These are phyloP conservation scores for Zygosaccharomyces bailii DNA, from an alignment of 805 yeast species.

Conservation along the genomic window DNA sequence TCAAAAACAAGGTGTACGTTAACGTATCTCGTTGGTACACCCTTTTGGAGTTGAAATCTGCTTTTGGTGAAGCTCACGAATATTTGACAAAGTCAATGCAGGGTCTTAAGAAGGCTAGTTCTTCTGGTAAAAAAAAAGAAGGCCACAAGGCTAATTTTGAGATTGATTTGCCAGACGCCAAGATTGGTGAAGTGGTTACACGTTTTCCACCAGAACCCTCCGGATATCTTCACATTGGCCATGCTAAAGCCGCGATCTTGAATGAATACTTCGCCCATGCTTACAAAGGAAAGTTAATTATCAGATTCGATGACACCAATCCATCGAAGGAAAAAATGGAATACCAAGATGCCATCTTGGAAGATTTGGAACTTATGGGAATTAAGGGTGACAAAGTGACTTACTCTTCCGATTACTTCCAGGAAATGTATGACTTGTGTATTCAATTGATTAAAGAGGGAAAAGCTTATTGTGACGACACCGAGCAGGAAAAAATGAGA, in stretches of 20 bases:
- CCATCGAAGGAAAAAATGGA: constrained; percentile 96
- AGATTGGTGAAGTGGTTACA: constrained; percentile 92
- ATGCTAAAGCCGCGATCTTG: constrained; percentile 95
- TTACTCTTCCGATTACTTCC: constrained; percentile 91
- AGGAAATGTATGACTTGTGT: constrained; percentile 84
- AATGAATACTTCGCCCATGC: constrained; percentile 95
- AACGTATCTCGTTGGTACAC: constrained; percentile 94
- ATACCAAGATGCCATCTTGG: constrained; percentile 89
- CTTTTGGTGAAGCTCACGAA: constrained; percentile 69
- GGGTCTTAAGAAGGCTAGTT: constrained; percentile 70
- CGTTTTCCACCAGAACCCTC: constrained; percentile 99
- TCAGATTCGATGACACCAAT: constrained; percentile 97
- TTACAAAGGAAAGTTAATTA: constrained; percentile 93
- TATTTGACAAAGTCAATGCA: constrained; percentile 61
- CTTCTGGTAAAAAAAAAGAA: constrained; percentile 71
- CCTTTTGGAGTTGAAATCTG: constrained; percentile 61
- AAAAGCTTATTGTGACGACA: constrained; percentile 96
- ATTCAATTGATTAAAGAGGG: constrained; percentile 89
- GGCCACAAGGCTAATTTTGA: constrained; percentile 92
- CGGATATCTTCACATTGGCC: constrained; percentile 96
- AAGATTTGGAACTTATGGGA: constrained; percentile 86
- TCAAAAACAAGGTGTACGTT: constrained; percentile 77
- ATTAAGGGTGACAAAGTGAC: constrained; percentile 87
- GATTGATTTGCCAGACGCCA: constrained; percentile 88
- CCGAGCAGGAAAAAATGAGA: constrained; percentile 92